Evolutionary conservation across 83 land plant species (phyloP).

Genomic region (Thuja plicata): DNA sequence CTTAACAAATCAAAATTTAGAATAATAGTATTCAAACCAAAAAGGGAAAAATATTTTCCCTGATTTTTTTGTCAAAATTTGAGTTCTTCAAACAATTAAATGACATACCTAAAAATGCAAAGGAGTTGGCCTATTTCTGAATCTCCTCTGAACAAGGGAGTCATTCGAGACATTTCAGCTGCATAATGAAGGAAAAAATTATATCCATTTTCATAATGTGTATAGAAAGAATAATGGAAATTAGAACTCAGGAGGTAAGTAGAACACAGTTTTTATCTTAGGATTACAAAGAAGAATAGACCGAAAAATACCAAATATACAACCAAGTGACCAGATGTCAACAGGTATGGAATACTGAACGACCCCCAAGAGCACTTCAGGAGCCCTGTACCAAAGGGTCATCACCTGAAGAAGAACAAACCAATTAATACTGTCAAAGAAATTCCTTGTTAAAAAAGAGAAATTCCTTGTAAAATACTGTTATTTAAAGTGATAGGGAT

Average conservation of each 20-base stretch:
- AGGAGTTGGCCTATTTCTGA: slow-evolving; percentile 91
- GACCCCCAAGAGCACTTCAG: slow-evolving; percentile 88
- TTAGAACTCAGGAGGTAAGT: no score
- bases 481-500: no score
- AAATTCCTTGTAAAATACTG: no score
- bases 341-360: slow-evolving; percentile 83
- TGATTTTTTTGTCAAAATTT: slow-evolving; percentile 11
- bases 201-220: not conserved
- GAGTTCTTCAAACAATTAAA: not conserved
- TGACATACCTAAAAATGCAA: slow-evolving; percentile 71
- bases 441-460: no score
- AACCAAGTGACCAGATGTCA: slow-evolving; percentile 95
- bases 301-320: slow-evolving; percentile 71
- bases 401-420: slow-evolving; percentile 49
- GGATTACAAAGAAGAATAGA: no score
- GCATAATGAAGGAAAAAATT: not conserved
- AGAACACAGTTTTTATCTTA: no score
- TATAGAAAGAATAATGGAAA: no score
- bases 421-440: no score
- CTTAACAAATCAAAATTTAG: no score
- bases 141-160: slow-evolving; percentile 83
- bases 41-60: not conserved
- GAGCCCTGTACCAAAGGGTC: slow-evolving; percentile 96
- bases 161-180: slow-evolving; percentile 82
- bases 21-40: not conserved